Base-by-base conservation (phyloP, 2,329 filamentous ascomycete species). In the Clonostachys chloroleuca region DNA sequence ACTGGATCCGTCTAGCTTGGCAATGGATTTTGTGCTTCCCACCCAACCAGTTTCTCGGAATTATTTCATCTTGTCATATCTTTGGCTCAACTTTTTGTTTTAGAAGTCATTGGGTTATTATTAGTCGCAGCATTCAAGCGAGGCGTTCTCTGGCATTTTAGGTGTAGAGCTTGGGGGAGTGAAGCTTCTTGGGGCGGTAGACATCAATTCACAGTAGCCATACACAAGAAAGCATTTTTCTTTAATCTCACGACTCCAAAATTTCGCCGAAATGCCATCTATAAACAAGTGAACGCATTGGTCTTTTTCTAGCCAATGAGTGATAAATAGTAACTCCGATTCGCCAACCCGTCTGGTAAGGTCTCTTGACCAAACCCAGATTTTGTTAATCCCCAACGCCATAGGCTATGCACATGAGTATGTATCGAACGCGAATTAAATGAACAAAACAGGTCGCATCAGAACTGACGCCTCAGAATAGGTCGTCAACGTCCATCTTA, bases 401-500 rank as follows among this genome's bases (percentile, higher is more conserved):
- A 35, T 6, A 30, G 24, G 35, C 43, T 47, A 47, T 40, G 17
- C 17, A 45, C 18, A 43, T 24, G 34, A 12, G 42, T 30, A 30
- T 30, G 24, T 30, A 30, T 30, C 24, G 24, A 30, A 30, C 24
- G 24, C 4, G 9, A 30, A 30, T 30, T 30, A 9, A 10, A 30
- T 9, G 8, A 30, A 30, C 8, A 8, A 30, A 30, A 10, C 24
- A 30, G 9, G 24, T 4, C 24, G 24, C 4, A 30, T 30, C 24
- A 9, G 24, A 9, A 8, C 9, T 3, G 24, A 24, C 24, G 24
- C 10, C 40, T 47, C 51, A 73, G 49, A 74, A 75, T 2, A 68
- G 61, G 55, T 74, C 70, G 48, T 80, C 77, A 12, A 74, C 56
- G 33, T 78, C 73, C 73, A 77, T 77, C 56, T 62, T 70, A 39